These are phyloP conservation scores for Bacidia rubella DNA, from an alignment of 495 filamentous ascomycete genomes.

Conservation along the genomic window DNA sequence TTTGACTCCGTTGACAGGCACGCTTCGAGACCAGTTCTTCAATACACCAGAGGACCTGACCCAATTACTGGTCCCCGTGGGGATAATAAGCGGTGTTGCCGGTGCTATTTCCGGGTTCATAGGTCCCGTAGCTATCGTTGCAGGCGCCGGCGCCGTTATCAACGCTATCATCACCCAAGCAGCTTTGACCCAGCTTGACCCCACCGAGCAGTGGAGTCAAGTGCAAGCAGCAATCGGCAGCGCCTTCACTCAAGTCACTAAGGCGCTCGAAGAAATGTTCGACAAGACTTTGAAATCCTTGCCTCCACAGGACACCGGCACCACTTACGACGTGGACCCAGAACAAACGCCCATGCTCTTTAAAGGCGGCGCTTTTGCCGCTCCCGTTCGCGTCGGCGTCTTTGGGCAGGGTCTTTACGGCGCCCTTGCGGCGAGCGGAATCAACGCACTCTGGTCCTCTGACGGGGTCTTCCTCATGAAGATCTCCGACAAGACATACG, in stretches of 20 bases:
- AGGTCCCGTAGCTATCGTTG: not conserved
- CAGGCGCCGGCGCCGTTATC: not conserved
- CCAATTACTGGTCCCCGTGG: not conserved
- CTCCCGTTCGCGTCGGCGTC: not conserved
- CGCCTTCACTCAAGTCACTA: not conserved
- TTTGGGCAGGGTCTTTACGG: not conserved
- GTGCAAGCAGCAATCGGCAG: not conserved
- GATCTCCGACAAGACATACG: not conserved
- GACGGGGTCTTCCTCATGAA: not conserved
- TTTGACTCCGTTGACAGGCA: not conserved
- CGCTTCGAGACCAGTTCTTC: not conserved
- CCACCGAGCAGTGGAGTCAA: not conserved
- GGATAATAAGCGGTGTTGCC: not conserved
- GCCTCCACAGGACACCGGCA: not conserved
- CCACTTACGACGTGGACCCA: not conserved
- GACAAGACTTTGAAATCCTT: not conserved
- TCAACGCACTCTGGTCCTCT: not conserved
- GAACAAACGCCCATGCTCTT: not conserved
- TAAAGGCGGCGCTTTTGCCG: not conserved
- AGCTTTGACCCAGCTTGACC: not conserved
- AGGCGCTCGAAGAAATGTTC: not conserved
- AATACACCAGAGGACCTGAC: not conserved
- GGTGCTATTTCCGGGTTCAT: not conserved
- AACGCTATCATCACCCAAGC: not conserved
- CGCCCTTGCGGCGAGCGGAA: not conserved